These are phyloP conservation scores for Alternaria triticina DNA, from an alignment of 2,329 filamentous ascomycete genomes.

Conservation along the genomic window DNA sequence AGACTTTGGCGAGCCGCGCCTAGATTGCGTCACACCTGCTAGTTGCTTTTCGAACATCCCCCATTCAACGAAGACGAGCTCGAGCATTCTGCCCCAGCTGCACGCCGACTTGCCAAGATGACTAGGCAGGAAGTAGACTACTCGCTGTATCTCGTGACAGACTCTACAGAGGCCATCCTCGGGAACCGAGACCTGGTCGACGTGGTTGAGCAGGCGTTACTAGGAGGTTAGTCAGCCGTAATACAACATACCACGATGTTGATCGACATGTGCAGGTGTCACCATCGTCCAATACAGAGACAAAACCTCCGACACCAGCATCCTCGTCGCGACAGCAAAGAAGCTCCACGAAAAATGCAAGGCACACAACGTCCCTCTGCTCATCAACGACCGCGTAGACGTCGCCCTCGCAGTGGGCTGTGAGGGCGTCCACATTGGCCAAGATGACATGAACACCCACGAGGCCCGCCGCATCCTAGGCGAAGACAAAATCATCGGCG, in stretches of 20 bases:
- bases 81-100: not conserved
- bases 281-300: conserved; percentile 91
- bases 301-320: conserved; percentile 78
- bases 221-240: conserved; percentile 64
- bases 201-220: conserved; percentile 77
- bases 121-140: conserved; percentile 65
- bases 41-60: not conserved
- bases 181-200: conserved; percentile 71
- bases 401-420: conserved; percentile 84
- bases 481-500: conserved; percentile 80
- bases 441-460: conserved; percentile 81
- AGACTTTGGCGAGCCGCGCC: not conserved
- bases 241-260: not conserved
- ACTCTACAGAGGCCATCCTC: conserved; percentile 86
- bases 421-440: conserved; percentile 92
- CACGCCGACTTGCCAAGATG: conserved; percentile 35
- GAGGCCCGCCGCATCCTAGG: conserved; percentile 77
- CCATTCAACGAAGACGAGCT: not conserved
- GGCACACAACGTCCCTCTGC: conserved; percentile 73
- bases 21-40: conserved; percentile 7
- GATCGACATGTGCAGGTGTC: conserved; percentile 57
- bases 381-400: conserved; percentile 93
- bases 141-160: conserved; percentile 87
- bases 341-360: conserved; percentile 74
- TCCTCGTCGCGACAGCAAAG: conserved; percentile 72